These are phyloP conservation scores for Pseudoneurospora amorphoporcata DNA, from an alignment of 495 filamentous ascomycete genomes.

Conservation along the genomic window DNA sequence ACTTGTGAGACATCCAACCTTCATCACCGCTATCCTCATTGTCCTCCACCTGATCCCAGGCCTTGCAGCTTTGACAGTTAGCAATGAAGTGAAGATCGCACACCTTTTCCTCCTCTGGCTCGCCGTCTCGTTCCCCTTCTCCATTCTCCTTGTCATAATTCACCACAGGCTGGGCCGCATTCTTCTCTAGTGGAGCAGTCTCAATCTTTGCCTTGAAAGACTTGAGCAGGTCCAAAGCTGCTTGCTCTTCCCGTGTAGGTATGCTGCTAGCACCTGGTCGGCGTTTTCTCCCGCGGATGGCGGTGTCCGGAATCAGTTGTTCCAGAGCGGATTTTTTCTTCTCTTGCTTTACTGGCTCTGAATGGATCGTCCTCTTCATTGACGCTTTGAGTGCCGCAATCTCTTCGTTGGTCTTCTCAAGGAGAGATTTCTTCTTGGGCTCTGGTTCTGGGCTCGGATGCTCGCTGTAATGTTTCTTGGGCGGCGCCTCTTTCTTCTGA, in stretches of 20 bases:
- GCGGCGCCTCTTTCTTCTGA: slow-evolving; percentile 12
- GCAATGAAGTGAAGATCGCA: slow-evolving; percentile 92
- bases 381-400: slow-evolving; percentile 85
- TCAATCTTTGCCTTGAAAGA: slow-evolving; percentile 74
- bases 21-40: slow-evolving; percentile 53
- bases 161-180: slow-evolving; percentile 13
- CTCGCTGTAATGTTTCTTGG: slow-evolving; percentile 8
- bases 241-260: slow-evolving; percentile 43
- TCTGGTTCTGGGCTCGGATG: slow-evolving; percentile 36
- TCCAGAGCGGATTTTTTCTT: slow-evolving; percentile 59
- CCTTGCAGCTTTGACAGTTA: slow-evolving; percentile 79
- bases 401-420: slow-evolving; percentile 75
- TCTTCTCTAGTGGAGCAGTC: slow-evolving; percentile 40
- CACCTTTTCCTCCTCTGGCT: slow-evolving; percentile 32
- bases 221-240: slow-evolving; percentile 56
- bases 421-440: slow-evolving; percentile 29
- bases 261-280: slow-evolving; percentile 40
- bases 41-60: slow-evolving; percentile 57
- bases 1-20: slow-evolving; percentile 56
- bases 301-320: slow-evolving; percentile 71
- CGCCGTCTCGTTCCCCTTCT: slow-evolving; percentile 11
- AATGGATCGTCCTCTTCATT: slow-evolving; percentile 69
- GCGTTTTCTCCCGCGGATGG: slow-evolving; percentile 71
- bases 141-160: slow-evolving; percentile 18
- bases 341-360: slow-evolving; percentile 45